These are phyloP conservation scores for Fraxinus sp. DNA, from an alignment of 305 asterid genomes.

Conservation along the genomic window DNA sequence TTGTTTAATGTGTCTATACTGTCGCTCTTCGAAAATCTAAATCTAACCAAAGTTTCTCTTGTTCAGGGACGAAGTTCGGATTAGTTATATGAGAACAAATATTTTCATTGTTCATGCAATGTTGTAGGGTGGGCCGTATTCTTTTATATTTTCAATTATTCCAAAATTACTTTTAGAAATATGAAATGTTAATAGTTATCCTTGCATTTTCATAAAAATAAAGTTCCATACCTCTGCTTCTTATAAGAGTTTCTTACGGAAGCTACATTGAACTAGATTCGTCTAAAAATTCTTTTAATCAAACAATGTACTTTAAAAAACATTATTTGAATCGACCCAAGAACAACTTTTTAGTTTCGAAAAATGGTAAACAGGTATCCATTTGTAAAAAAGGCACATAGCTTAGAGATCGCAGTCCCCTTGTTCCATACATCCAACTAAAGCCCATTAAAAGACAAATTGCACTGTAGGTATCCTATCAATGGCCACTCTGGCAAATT, in stretches of 20 bases:
- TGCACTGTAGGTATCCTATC: background rate
- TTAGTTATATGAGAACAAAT: background rate
- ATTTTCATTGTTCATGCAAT: background rate
- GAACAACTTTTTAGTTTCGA: background rate
- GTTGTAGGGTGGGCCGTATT: background rate
- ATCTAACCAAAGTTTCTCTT: background rate
- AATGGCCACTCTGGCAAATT: background rate
- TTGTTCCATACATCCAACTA: background rate
- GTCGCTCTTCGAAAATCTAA: background rate
- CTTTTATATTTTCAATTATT: background rate
- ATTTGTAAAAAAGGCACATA: background rate
- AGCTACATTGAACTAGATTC: background rate
- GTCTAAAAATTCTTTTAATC: background rate
- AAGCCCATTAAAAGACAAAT: background rate
- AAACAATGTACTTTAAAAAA: background rate
- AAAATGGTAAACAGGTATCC: background rate
- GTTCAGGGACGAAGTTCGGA: background rate
- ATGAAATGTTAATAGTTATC: background rate
- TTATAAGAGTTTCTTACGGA: background rate
- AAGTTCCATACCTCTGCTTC: background rate
- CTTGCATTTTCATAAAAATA: background rate
- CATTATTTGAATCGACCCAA: background rate
- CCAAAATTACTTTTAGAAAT: background rate
- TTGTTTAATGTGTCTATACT: background rate
- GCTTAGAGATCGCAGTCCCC: background rate